phyloP scores from a whole-genome alignment of 2,329 filamentous ascomycete genomes.

The Pseudodiploospora longispora region DNA sequence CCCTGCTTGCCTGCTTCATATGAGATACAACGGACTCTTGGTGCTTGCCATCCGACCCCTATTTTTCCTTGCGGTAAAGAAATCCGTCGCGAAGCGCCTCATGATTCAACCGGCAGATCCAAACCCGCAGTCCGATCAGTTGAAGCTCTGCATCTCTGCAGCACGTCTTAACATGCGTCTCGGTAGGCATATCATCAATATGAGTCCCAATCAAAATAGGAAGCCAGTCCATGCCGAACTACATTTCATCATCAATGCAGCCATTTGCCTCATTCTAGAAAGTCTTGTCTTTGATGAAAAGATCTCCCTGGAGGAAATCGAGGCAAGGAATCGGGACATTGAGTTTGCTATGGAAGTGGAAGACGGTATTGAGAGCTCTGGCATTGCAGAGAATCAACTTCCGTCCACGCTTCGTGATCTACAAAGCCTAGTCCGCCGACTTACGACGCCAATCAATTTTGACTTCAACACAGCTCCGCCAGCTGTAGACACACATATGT shows the following conservation, averaged over 20 bases:
- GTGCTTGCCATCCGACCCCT: slow-evolving; percentile 40
- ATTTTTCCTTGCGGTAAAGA: slow-evolving; percentile 40
- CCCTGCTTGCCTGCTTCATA: slow-evolving; percentile 37
- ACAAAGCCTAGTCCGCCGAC: slow-evolving; percentile 24
- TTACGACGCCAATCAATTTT: slow-evolving; percentile 16
- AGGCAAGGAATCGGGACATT: slow-evolving; percentile 22
- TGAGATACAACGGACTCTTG: slow-evolving; percentile 42
- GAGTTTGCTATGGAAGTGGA: slow-evolving; percentile 34
- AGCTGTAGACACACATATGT: slow-evolving; percentile 13
- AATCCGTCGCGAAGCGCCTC: slow-evolving; percentile 33
- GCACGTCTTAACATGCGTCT: slow-evolving; percentile 39
- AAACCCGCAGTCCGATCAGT: slow-evolving; percentile 17
- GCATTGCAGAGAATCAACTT: neutral
- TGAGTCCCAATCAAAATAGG: slow-evolving; percentile 25
- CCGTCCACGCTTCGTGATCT: slow-evolving; percentile 28
- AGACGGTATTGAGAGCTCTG: slow-evolving; percentile 22
- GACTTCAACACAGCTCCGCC: slow-evolving; percentile 3
- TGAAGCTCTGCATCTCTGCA: slow-evolving; percentile 33
- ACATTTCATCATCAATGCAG: slow-evolving; percentile 43
- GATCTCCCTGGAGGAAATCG: slow-evolving; percentile 14
- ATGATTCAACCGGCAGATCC: slow-evolving; percentile 18
- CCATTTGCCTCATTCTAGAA: slow-evolving; percentile 38
- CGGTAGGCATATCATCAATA: slow-evolving; percentile 29
- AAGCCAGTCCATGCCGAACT: slow-evolving; percentile 35
- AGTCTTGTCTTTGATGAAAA: slow-evolving; percentile 29